phyloP scores from a whole-genome alignment of 2,329 filamentous ascomycete species.

The Diplodia scrobiculata region DNA sequence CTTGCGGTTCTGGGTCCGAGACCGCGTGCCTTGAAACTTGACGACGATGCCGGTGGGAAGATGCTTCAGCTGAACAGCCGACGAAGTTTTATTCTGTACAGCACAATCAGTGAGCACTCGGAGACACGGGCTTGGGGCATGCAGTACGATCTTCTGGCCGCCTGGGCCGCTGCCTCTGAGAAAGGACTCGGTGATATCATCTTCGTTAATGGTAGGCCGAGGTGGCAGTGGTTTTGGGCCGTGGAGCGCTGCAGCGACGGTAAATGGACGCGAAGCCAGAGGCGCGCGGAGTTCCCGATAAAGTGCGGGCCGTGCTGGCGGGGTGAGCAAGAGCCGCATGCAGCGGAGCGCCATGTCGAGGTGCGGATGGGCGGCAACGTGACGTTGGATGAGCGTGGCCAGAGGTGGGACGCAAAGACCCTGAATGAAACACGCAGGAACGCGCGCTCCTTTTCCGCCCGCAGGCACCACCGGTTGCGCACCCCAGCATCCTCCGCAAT shows the following conservation, averaged over 20 bases:
- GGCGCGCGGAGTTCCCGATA: background rate
- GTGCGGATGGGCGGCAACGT: conserved; percentile 7
- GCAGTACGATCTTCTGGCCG: conserved; percentile 78
- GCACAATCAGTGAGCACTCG: background rate
- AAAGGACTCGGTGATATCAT: conserved; percentile 80
- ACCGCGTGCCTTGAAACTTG: conserved; percentile 90
- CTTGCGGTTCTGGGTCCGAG: conserved; percentile 81
- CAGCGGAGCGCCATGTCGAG: conserved; percentile 3
- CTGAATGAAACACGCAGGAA: conserved; percentile 8
- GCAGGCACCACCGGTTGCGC: conserved; percentile 22
- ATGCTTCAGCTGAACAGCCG: conserved; percentile 90
- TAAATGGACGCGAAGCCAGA: conserved; percentile 33
- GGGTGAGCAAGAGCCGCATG: background rate
- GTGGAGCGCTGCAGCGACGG: conserved; percentile 31
- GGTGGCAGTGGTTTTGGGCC: conserved; percentile 68
- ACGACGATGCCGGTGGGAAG: conserved; percentile 87
- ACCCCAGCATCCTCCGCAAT: conserved; percentile 24
- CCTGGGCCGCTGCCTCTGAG: conserved; percentile 90
- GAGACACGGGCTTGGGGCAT: background rate
- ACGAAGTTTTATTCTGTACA: conserved; percentile 85
- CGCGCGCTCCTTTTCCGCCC: conserved; percentile 16
- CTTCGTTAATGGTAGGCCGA: conserved; percentile 72
- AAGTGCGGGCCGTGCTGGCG: background rate
- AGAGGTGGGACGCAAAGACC: conserved; percentile 15
- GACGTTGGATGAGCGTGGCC: background rate